These are phyloP conservation scores for Cronartium quercuum DNA, from an alignment of 1,284 basidiomycete genomes.

Conservation along the genomic window DNA sequence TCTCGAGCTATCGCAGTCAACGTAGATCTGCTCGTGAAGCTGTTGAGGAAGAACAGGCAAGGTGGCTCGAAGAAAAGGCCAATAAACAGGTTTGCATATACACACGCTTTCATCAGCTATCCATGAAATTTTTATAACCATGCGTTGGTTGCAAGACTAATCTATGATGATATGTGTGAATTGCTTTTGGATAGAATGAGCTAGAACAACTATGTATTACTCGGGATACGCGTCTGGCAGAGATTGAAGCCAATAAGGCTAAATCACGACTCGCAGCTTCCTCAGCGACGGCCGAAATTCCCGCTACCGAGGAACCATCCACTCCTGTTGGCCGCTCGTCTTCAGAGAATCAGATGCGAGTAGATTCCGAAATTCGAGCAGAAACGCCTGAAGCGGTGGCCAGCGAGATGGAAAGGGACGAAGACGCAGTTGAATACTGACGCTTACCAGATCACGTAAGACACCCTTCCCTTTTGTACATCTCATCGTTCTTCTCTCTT, in stretches of 20 bases:
- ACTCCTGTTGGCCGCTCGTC: not conserved
- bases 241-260: constrained; percentile 30
- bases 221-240: constrained; percentile 12
- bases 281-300: not conserved
- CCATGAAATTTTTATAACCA: not conserved
- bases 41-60: constrained; percentile 15
- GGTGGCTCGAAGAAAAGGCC: constrained; percentile 22
- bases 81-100: constrained; percentile 9
- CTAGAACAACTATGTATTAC: constrained; percentile 8
- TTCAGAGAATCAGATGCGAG: not conserved
- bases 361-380: constrained; percentile 10
- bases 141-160: not conserved
- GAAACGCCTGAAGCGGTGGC: constrained; percentile 16
- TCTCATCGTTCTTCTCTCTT: no score
- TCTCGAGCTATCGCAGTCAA: constrained; percentile 11
- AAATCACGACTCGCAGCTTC: not conserved
- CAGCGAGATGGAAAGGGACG: constrained; percentile 17
- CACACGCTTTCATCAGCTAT: not conserved
- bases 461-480: not conserved
- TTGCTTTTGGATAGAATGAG: constrained; percentile 3
- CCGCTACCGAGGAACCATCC: not conserved
- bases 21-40: constrained; percentile 11
- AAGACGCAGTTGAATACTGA: constrained; percentile 33
- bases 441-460: not conserved
- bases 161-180: no score